Base-by-base conservation (phyloP, 1,139 yeast species). In the Scheffersomyces cryptocercus region DNA sequence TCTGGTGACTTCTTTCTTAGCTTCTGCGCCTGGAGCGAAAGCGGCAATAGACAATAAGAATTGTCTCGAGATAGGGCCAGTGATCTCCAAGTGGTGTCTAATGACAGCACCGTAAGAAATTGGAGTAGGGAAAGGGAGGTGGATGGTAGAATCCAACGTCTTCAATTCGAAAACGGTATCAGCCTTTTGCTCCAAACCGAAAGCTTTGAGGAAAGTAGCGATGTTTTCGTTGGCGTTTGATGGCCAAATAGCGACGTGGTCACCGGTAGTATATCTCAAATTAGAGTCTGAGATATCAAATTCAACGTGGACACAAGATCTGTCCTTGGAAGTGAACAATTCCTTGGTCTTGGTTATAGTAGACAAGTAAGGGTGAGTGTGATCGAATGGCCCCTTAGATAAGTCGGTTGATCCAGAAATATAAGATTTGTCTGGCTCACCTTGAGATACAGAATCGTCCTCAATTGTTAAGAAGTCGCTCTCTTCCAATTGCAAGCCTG, bases 201-300 rank as follows among this genome's bases (percentile, higher is more conserved):
- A 81, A 8, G 88, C 82, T 40, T 70, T 57, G 49, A 86, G 68
- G 55, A 93, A 86, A 35, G 75, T 72, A 14, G 71, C 75, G 36
- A 90, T 84, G 57, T 88, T 83, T 59, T 84, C 89, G 59, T 85
- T 76, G 3, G 95, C 74, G 65, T 93, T 93, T 35, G 95, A 88
- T 34, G 98, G 93, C 95, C 97, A 88, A 47, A 93, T 73, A 10
- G 97, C 98, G 54, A 93, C 71, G 67, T 93, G 99, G 64, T 93
- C 99, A 64, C 99, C 99, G 9, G 99, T 93, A 41, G 90, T 75
- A 65, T 93, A 93, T 59, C 85, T 83, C 61, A 93, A 72, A 57
- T 87, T 86, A 3, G 95, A 81, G 35, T 70, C 79, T 1, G 89
- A 75, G 40, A 90, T 70, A 58, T 91, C 97, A 55, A 95, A 82